Conservation (phyloP, 768 basidiomycete genomes). For the Kwoniella sp. region DNA sequence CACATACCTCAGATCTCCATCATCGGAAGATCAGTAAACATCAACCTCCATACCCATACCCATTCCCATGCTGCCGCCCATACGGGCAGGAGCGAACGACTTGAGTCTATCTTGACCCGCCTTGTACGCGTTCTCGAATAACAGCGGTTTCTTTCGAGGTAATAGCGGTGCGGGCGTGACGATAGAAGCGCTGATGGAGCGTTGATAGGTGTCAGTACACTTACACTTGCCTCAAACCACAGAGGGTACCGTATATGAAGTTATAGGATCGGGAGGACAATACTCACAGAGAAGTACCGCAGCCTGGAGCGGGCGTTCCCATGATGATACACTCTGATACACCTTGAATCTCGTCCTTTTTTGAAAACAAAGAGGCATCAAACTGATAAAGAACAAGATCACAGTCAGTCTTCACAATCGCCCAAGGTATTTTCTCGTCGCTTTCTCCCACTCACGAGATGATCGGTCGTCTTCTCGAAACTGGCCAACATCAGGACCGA, state of each 20-base stretch:
- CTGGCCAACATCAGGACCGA: constrained; percentile 94
- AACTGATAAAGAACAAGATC: constrained; percentile 59
- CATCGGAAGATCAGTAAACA: constrained; percentile 14
- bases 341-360: constrained; percentile 90
- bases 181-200: constrained; percentile 53
- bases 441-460: constrained; percentile 62
- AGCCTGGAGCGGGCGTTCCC: constrained; percentile 92
- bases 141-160: constrained; percentile 46
- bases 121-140: constrained; percentile 56
- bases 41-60: constrained; percentile 10
- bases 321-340: constrained; percentile 99
- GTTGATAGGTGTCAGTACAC: not conserved
- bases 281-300: constrained; percentile 85
- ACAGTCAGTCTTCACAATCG: not conserved
- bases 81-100: not conserved
- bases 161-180: constrained; percentile 56
- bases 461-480: constrained; percentile 99
- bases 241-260: not conserved
- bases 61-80: not conserved
- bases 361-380: constrained; percentile 93
- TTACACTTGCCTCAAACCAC: not conserved
- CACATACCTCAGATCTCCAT: no score
- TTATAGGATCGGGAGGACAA: not conserved
- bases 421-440: no score
- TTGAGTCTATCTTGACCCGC: constrained; percentile 28